Evolutionary conservation across 352 stramenopile genomes (phyloP).

Genomic region (Phytopythium sindhum): DNA sequence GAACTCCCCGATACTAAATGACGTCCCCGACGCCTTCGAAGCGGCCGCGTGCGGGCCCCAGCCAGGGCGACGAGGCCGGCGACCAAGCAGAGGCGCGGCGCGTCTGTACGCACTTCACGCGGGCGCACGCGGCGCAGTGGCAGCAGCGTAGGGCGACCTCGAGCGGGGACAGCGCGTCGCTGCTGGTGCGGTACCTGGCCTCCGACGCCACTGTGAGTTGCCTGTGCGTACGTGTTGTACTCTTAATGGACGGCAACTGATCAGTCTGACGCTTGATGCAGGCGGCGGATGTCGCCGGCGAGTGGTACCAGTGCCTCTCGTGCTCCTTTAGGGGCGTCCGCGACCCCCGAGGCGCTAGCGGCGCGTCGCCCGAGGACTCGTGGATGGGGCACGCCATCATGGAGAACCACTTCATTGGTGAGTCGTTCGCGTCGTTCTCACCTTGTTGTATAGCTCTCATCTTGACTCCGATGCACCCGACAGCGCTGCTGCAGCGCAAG

Average conservation of each 20-base stretch:
- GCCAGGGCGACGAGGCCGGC: not conserved
- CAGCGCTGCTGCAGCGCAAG: slow-evolving; percentile 45
- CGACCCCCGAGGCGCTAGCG: slow-evolving; percentile 13
- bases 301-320: slow-evolving; percentile 45
- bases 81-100: not conserved
- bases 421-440: not conserved
- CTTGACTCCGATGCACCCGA: not conserved
- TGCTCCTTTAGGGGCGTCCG: slow-evolving; percentile 43
- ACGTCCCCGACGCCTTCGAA: not conserved
- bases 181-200: slow-evolving; percentile 17
- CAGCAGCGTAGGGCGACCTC: not conserved
- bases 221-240: not conserved
- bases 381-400: slow-evolving; percentile 60
- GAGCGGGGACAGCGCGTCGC: slow-evolving; percentile 4
- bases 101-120: slow-evolving; percentile 6
- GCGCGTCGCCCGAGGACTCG: not conserved
- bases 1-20: not conserved
- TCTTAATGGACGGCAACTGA: too few relatives aligned
- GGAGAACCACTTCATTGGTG: slow-evolving; percentile 58
- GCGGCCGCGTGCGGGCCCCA: not conserved
- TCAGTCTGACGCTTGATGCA: not conserved
- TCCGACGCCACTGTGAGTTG: not conserved
- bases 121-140: slow-evolving; percentile 2
- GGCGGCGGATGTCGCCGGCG: slow-evolving; percentile 7
- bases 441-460: not conserved